These are phyloP conservation scores for Trichoderma koningii DNA, from an alignment of 2,329 filamentous ascomycete genomes.

Conservation along the genomic window DNA sequence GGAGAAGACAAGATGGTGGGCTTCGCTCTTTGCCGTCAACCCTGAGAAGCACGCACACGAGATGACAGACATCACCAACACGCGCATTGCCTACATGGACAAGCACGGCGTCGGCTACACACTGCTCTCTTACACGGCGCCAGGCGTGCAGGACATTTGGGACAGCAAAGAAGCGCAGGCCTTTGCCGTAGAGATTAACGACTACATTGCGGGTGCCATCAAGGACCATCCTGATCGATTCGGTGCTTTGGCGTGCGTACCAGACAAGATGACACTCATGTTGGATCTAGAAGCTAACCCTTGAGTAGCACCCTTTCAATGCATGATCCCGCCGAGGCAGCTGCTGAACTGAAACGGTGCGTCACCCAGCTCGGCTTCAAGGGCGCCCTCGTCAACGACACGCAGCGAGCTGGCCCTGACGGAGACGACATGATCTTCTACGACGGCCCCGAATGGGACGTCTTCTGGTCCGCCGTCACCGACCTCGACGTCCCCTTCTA, in stretches of 20 bases:
- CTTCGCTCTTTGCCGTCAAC: conserved; percentile 59
- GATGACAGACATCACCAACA: conserved; percentile 48
- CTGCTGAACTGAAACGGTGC: conserved; percentile 53
- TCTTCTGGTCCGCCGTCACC: conserved; percentile 60
- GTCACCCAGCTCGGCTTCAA: conserved; percentile 62
- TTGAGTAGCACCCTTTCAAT: conserved; percentile 48
- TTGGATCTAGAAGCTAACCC: not conserved
- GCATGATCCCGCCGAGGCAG: conserved; percentile 55
- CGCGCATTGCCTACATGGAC: conserved; percentile 48
- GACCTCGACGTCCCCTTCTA: conserved; percentile 67
- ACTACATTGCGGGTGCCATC: conserved; percentile 45
- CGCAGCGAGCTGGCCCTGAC: conserved; percentile 58
- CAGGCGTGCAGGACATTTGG: conserved; percentile 50
- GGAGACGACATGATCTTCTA: conserved; percentile 66
- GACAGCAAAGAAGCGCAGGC: conserved; percentile 46
- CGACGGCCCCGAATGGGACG: conserved; percentile 60
- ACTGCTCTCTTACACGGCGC: conserved; percentile 52
- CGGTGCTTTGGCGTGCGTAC: conserved; percentile 49
- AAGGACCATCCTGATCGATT: conserved; percentile 45
- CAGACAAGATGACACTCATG: not conserved
- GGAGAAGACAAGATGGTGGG: conserved; percentile 64
- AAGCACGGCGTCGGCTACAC: conserved; percentile 52
- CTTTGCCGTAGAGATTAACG: conserved; percentile 47
- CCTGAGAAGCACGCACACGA: conserved; percentile 59
- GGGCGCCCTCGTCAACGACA: conserved; percentile 63